phyloP scores from a whole-genome alignment of 192 early-diverging fungal genomes.

The Jimgerdemannia lactiflua region DNA sequence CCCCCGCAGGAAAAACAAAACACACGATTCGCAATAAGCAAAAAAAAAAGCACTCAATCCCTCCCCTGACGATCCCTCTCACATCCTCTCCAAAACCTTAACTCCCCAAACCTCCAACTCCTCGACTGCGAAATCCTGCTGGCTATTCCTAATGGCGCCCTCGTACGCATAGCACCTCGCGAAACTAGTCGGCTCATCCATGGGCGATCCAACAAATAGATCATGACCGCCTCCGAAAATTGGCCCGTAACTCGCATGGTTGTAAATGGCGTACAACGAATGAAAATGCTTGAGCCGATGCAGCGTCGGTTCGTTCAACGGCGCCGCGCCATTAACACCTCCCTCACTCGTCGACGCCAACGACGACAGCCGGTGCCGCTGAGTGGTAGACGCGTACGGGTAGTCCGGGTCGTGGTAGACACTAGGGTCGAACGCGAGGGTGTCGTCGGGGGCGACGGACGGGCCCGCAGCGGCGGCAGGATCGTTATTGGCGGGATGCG shows the following conservation, averaged over 20 bases:
- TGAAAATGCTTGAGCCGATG: conserved; percentile 7
- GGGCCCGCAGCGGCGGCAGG: background rate
- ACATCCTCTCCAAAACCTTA: background rate
- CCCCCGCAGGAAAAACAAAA: no score
- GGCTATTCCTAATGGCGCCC: conserved; percentile 6
- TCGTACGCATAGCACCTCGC: conserved; percentile 12
- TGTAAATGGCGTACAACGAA: conserved; percentile 13
- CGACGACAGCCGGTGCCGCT: background rate
- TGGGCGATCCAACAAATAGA: conserved; percentile 10
- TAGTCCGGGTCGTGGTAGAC: background rate
- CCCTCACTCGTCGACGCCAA: no score
- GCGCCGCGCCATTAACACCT: no score
- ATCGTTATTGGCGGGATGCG: background rate
- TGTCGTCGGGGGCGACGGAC: background rate
- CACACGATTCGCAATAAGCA: background rate
- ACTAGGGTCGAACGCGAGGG: background rate
- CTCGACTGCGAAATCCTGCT: conserved; percentile 12
- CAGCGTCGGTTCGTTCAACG: conserved; percentile 7
- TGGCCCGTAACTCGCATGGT: conserved; percentile 14
- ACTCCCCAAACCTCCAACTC: conserved; percentile 15
- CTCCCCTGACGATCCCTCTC: background rate
- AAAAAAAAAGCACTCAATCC: background rate
- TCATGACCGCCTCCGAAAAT: conserved; percentile 17
- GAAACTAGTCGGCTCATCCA: conserved; percentile 12
- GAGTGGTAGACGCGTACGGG: background rate